These are phyloP conservation scores for Colletotrichum lindemuthianum DNA, from an alignment of 2,329 filamentous ascomycete genomes.

Conservation along the genomic window DNA sequence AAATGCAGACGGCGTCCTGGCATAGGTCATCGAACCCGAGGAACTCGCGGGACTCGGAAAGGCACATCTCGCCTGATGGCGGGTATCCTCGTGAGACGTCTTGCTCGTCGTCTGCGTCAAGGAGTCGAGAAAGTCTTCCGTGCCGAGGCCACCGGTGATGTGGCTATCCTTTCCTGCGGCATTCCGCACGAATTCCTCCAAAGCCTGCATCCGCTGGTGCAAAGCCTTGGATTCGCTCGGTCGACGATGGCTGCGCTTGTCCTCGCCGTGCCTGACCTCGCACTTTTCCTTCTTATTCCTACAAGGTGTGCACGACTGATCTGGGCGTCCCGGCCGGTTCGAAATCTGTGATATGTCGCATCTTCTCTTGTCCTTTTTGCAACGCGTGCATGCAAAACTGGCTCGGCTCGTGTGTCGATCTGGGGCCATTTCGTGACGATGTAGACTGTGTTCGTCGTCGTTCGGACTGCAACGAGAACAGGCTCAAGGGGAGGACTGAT, in stretches of 20 bases:
- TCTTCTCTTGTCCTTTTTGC: conserved; percentile 33
- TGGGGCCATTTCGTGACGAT: conserved; percentile 11
- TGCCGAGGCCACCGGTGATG: no score
- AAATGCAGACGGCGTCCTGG: neutral
- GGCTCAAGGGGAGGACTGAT: no score
- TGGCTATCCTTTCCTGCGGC: conserved; percentile 11
- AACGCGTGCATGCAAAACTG: conserved; percentile 31
- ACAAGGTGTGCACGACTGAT: conserved; percentile 27
- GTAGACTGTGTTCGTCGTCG: neutral
- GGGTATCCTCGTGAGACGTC: no score
- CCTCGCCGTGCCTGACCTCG: conserved; percentile 31
- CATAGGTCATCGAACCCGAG: neutral
- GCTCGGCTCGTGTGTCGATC: conserved; percentile 32
- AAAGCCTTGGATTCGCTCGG: conserved; percentile 24
- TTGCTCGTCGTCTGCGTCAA: no score
- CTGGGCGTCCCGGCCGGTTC: conserved; percentile 2
- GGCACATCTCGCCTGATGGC: neutral
- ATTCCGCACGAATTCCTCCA: conserved; percentile 29
- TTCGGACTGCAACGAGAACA: no score
- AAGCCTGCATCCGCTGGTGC: conserved; percentile 28
- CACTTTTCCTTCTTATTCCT: conserved; percentile 33
- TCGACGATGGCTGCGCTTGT: conserved; percentile 29
- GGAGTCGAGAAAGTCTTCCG: no score
- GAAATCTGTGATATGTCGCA: conserved; percentile 32
- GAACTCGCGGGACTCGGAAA: conserved; percentile 20